phyloP scores from a whole-genome alignment of 2,329 filamentous ascomycete species.

The Triangularia verruculosa region DNA sequence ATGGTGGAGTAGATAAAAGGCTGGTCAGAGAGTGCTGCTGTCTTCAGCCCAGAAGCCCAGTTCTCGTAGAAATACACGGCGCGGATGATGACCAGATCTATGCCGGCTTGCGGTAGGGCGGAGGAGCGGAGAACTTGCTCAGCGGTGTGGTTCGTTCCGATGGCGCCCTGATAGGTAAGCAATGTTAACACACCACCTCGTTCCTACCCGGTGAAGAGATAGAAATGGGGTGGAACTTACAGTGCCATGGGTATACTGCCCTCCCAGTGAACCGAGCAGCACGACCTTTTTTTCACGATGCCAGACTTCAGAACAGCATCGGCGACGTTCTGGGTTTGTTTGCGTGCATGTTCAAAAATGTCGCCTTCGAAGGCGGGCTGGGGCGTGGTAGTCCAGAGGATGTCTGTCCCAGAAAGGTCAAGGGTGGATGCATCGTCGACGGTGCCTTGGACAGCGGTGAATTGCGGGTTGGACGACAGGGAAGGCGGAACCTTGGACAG shows the following conservation, averaged over 20 bases:
- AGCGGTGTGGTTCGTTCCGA: slow-evolving; percentile 36
- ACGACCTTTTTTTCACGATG: slow-evolving; percentile 33
- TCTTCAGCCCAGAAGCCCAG: slow-evolving; percentile 34
- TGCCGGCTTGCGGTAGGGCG: slow-evolving; percentile 25
- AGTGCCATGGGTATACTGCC: slow-evolving; percentile 33
- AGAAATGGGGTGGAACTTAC: slow-evolving; percentile 22
- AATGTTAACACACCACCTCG: slow-evolving; percentile 18
- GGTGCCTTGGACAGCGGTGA: slow-evolving; percentile 31
- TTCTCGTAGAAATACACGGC: slow-evolving; percentile 41
- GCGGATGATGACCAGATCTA: slow-evolving; percentile 32
- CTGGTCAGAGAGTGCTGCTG: slow-evolving; percentile 24
- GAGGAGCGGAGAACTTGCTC: slow-evolving; percentile 28
- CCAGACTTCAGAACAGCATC: slow-evolving; percentile 29
- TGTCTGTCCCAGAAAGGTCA: slow-evolving; percentile 32
- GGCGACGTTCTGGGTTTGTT: slow-evolving; percentile 29
- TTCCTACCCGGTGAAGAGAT: neutral
- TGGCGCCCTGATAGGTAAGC: no score
- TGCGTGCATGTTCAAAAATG: slow-evolving; percentile 20
- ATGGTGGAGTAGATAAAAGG: slow-evolving; percentile 37
- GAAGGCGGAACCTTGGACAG: slow-evolving; percentile 29
- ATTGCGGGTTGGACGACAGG: slow-evolving; percentile 27
- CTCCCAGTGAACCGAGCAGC: slow-evolving; percentile 33
- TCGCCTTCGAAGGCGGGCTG: slow-evolving; percentile 30
- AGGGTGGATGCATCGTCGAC: slow-evolving; percentile 31
- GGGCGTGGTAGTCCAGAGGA: slow-evolving; percentile 34